Evolutionary conservation across 768 basidiomycete genomes (phyloP).

Genomic region (Mycena polygramma): DNA sequence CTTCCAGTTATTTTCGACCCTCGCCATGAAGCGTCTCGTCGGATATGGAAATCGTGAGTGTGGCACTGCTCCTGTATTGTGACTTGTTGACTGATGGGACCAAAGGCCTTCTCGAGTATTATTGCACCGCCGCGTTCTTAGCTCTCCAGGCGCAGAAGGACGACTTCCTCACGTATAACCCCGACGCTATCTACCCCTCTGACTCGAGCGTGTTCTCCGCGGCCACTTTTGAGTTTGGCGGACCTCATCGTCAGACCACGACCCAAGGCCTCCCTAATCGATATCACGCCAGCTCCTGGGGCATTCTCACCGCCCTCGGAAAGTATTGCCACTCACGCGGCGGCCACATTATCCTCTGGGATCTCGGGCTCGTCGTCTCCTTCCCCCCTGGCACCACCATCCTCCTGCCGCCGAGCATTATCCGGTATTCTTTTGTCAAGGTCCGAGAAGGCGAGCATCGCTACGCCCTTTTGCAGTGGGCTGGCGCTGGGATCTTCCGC

Average conservation of each 20-base stretch:
- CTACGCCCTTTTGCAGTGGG: slow-evolving; percentile 12
- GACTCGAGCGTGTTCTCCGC: slow-evolving; percentile 2
- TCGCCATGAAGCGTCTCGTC: neutral
- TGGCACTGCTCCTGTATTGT: neutral
- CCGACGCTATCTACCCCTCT: neutral
- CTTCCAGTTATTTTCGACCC: neutral
- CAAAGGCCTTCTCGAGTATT: neutral
- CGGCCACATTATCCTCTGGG: slow-evolving; percentile 6
- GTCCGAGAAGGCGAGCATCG: neutral
- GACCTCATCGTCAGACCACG: neutral
- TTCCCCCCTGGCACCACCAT: slow-evolving; percentile 9
- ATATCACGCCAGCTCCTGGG: neutral
- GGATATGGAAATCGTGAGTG: slow-evolving; percentile 9
- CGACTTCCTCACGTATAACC: neutral
- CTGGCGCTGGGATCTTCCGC: neutral
- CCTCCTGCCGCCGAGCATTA: neutral
- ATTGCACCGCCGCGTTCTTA: neutral
- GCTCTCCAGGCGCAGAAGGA: neutral
- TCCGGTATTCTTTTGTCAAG: slow-evolving; percentile 17
- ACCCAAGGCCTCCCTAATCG: neutral
- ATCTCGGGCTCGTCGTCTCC: neutral
- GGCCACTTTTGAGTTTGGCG: neutral
- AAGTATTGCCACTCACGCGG: neutral
- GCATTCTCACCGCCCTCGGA: neutral
- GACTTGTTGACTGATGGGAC: neutral